Evolutionary conservation across 441 rosid species (phyloP).

Genomic region (Pelargonium cotyledonis): DNA sequence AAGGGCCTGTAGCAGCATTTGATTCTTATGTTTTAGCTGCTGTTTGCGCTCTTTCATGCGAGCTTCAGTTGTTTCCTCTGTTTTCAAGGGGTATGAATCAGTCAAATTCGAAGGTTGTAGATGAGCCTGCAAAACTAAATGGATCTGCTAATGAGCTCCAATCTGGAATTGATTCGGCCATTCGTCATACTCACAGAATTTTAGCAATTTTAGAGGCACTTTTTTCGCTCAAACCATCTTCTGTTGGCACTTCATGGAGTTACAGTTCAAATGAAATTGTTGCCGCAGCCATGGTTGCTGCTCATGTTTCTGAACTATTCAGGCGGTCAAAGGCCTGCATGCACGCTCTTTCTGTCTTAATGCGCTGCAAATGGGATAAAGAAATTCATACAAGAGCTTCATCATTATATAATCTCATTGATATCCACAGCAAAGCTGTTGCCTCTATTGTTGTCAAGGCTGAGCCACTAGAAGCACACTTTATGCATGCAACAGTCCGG

Average conservation of each 20-base stretch:
- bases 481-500: slow-evolving; percentile 58
- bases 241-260: slow-evolving; percentile 94
- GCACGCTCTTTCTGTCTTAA: slow-evolving; percentile 76
- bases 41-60: slow-evolving; percentile 95
- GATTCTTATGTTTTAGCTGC: slow-evolving; percentile 98
- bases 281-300: slow-evolving; percentile 99
- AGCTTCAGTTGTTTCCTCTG: slow-evolving; percentile 87
- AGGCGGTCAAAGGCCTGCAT: slow-evolving; percentile 90
- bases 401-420: slow-evolving; percentile 86
- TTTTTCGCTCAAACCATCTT: slow-evolving; percentile 92
- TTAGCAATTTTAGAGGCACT: slow-evolving; percentile 90
- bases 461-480: slow-evolving; percentile 80
- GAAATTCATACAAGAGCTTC: slow-evolving; percentile 83
- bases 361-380: slow-evolving; percentile 91
- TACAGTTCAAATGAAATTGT: slow-evolving; percentile 95
- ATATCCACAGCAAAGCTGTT: slow-evolving; percentile 87
- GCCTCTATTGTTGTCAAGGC: slow-evolving; percentile 96
- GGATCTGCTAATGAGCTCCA: slow-evolving; percentile 55
- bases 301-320: slow-evolving; percentile 92
- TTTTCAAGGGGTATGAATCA: slow-evolving; percentile 51
- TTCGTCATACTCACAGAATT: slow-evolving; percentile 88
- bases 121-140: slow-evolving; percentile 53
- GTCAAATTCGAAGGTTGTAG: slow-evolving; percentile 33
- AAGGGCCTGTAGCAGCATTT: slow-evolving; percentile 96
- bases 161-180: slow-evolving; percentile 60